Evolutionary conservation across 176 grass and related monocot species (phyloP).

Genomic region (Avena eriantha): DNA sequence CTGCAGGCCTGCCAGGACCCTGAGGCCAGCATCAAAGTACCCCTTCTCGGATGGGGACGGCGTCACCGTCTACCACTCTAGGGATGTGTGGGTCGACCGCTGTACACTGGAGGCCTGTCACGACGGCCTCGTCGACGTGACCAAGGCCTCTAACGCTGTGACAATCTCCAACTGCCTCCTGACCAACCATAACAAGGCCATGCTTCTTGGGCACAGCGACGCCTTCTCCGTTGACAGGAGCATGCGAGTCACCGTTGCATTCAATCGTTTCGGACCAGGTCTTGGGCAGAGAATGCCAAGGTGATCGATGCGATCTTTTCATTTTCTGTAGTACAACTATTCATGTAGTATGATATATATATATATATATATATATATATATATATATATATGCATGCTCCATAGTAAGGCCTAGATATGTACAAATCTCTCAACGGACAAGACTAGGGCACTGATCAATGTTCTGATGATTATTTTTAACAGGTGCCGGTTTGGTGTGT

Average conservation of each 20-base stretch:
- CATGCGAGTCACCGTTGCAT: conserved; percentile 55
- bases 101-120: conserved; percentile 49
- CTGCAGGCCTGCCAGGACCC: conserved; percentile 22
- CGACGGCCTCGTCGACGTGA: conserved; percentile 56
- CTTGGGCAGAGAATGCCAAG: conserved; percentile 64
- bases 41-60: conserved; percentile 50
- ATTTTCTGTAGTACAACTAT: neutral
- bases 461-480: neutral
- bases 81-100: conserved; percentile 57
- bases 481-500: conserved; percentile 52
- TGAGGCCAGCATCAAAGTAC: neutral
- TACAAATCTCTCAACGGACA: neutral
- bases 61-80: conserved; percentile 2
- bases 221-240: conserved; percentile 38
- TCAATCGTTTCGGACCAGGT: conserved; percentile 55
- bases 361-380: too few species aligned
- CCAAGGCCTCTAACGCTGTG: conserved; percentile 20
- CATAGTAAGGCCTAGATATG: too few species aligned
- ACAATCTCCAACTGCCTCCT: conserved; percentile 53
- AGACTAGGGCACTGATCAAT: neutral
- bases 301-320: neutral
- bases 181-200: conserved; percentile 52
- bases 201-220: conserved; percentile 57
- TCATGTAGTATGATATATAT: too few species aligned
- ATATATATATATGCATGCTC: too few species aligned